Conservation (phyloP, 2,329 filamentous ascomycete genomes). For the Calonectria multiphialidica region DNA sequence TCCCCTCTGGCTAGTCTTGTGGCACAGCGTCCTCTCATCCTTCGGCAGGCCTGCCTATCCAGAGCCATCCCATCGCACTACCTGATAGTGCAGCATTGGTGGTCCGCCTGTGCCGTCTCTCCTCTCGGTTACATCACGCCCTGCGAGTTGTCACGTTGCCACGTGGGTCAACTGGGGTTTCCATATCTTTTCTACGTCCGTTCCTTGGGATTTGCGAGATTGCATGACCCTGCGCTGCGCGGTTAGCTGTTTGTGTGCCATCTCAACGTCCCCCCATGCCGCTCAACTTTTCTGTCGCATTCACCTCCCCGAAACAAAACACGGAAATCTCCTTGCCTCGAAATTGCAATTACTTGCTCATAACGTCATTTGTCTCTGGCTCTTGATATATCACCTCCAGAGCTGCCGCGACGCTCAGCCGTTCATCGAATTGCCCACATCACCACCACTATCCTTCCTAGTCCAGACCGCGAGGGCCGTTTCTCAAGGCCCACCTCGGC, state of each 20-base stretch:
- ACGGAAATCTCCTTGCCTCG: slow-evolving; percentile 3
- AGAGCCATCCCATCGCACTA: slow-evolving; percentile 8
- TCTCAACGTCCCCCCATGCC: slow-evolving; percentile 4
- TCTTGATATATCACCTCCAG: neutral
- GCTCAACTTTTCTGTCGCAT: neutral
- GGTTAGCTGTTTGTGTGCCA: slow-evolving; percentile 9
- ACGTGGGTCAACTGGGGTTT: slow-evolving; percentile 25
- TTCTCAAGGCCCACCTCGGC: slow-evolving; percentile 54
- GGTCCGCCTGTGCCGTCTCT: slow-evolving; percentile 18
- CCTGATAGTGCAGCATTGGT: slow-evolving; percentile 1
- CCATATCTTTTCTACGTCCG: slow-evolving; percentile 5
- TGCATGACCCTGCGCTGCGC: slow-evolving; percentile 16
- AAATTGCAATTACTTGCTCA: neutral
- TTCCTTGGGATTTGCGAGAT: slow-evolving; percentile 17
- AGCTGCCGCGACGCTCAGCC: neutral
- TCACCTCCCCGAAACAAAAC: slow-evolving; percentile 13
- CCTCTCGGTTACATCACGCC: slow-evolving; percentile 26
- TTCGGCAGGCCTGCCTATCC: slow-evolving; percentile 7
- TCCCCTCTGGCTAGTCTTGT: neutral
- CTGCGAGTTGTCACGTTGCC: slow-evolving; percentile 28
- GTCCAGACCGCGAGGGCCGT: slow-evolving; percentile 23
- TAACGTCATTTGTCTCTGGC: neutral
- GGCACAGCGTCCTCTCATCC: slow-evolving; percentile 1
- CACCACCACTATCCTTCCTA: neutral
- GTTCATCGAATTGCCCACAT: neutral